Percentiles rank a stretch among this genome's conserved stretches.
These are phyloP conservation scores for Leishmania major DNA, from an alignment of 208 protist genomes.

Conservation along the genomic window DNA sequence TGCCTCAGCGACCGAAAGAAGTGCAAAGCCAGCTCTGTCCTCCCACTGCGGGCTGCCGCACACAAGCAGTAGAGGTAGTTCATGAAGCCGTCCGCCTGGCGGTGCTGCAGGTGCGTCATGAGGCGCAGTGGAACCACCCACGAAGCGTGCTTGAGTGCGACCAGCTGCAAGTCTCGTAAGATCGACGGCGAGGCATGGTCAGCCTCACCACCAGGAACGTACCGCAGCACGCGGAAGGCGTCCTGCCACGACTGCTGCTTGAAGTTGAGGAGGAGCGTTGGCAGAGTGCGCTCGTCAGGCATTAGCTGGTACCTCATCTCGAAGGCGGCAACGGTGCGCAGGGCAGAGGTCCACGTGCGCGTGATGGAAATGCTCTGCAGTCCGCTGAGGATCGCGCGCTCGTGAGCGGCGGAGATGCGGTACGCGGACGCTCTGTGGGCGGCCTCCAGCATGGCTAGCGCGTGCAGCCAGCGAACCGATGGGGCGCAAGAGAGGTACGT, in stretches of 20 bases:
- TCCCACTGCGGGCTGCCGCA: constrained; percentile 52
- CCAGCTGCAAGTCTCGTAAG: constrained; percentile 69
- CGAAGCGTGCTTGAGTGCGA: constrained; percentile 68
- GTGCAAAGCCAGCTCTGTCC: constrained; percentile 24
- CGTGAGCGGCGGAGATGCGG: constrained; percentile 55
- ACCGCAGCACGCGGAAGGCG: constrained; percentile 68
- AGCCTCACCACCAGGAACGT: constrained; percentile 16
- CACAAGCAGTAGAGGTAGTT: constrained; percentile 81
- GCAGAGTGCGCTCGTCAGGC: constrained; percentile 54
- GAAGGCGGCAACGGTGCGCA: constrained; percentile 41
- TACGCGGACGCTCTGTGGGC: constrained; percentile 31
- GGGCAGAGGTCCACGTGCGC: constrained; percentile 54
- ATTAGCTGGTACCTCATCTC: constrained; percentile 28
- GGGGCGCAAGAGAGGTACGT: constrained; percentile 30
- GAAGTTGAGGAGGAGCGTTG: constrained; percentile 64
- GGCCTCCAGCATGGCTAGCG: constrained; percentile 42
- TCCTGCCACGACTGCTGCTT: constrained; percentile 70
- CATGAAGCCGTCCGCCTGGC: constrained; percentile 62
- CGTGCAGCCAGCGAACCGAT: constrained; percentile 42
- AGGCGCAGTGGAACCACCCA: constrained; percentile 58
- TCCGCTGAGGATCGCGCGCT: constrained; percentile 60
- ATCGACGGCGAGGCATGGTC: constrained; percentile 26
- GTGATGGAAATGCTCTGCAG: constrained; percentile 71
- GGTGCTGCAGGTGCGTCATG: constrained; percentile 29
- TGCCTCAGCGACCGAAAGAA: constrained; percentile 27